These are phyloP conservation scores for Otatea glauca DNA, from an alignment of 176 grass and related monocot species.

Conservation along the genomic window DNA sequence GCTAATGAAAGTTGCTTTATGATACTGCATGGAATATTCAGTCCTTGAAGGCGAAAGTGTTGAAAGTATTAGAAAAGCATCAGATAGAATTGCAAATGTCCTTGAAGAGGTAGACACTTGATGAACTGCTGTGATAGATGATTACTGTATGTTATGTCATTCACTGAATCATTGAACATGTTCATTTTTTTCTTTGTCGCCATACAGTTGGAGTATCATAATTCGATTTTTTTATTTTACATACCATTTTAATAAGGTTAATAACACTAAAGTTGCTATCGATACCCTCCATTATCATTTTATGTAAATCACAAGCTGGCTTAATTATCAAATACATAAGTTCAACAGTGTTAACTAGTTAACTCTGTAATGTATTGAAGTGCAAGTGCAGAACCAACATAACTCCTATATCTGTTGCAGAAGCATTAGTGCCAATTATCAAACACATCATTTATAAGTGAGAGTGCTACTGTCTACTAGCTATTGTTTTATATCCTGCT, in stretches of 20 bases:
- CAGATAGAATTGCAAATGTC: slow-evolving; percentile 66
- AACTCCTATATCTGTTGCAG: slow-evolving; percentile 5
- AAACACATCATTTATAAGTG: slow-evolving; percentile 6
- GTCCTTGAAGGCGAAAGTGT: slow-evolving; percentile 60
- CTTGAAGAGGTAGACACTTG: slow-evolving; percentile 65
- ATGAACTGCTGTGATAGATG: neutral
- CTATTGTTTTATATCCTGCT: slow-evolving; percentile 8
- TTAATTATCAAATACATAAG: neutral
- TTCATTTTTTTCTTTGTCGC: neutral
- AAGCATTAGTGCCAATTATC: neutral
- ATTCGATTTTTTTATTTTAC: slow-evolving; percentile 13
- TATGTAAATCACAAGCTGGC: slow-evolving; percentile 1
- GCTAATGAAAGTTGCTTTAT: slow-evolving; percentile 26
- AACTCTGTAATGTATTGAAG: slow-evolving; percentile 8
- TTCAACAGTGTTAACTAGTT: neutral
- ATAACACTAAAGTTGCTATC: neutral
- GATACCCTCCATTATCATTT: slow-evolving; percentile 7
- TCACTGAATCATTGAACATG: neutral
- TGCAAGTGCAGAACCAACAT: neutral
- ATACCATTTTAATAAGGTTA: neutral
- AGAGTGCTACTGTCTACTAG: neutral
- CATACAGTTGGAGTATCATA: neutral
- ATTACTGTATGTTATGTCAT: neutral
- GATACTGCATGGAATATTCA: slow-evolving; percentile 41
- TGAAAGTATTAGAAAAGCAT: slow-evolving; percentile 75